Base-by-base conservation (phyloP, 129 eudicot genomes). In the Flaveria trinervia region DNA sequence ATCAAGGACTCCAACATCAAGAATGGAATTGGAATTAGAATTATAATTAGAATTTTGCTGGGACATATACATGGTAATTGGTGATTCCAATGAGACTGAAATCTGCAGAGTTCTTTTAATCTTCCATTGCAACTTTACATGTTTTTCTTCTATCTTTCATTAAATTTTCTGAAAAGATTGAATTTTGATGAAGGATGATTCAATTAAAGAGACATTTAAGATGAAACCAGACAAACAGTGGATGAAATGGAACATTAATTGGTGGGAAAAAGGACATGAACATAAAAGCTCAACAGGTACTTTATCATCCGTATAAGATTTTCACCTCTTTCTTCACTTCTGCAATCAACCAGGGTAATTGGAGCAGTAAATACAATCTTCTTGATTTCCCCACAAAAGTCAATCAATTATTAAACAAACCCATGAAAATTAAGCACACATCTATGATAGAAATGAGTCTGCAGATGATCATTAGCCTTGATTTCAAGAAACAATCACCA, bases 41-140 rank as follows among this genome's bases (percentile, higher is more conserved):
- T 30, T 30, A 30, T 4, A 30, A 33, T 33, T 33, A 33, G 41
- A 36, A 36, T 36, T 36, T 65, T 84, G 96, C 22, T 81, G 86
- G 0, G 89, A 69, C 91, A 81, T 86, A 71, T 88, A 86, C 87
- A 84, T 44, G 49, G 49, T 36, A 36, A 36, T 36, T 36, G 41
- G 7, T 36, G 41, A 36, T 36, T 36, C 41, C 41, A 4, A 36
- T 36, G 41, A 36, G 41, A 36, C 41, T 36, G 41, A 36, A 36
- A 44, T 44, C 12, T 10, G 44, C 74, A 62, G 75, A 84, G 84
- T 62, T 86, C 86, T 77, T 85, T 85, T 44, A 68, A 74, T 82
- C 90, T 88, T 76, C 78, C 86, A 71, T 80, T 77, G 77, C 88
- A 75, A 71, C 66, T 80, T 16, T 88, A 87, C 96, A 88, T 56